Evolutionary conservation across 768 basidiomycete species (phyloP).

Genomic region (Suillus placidus): DNA sequence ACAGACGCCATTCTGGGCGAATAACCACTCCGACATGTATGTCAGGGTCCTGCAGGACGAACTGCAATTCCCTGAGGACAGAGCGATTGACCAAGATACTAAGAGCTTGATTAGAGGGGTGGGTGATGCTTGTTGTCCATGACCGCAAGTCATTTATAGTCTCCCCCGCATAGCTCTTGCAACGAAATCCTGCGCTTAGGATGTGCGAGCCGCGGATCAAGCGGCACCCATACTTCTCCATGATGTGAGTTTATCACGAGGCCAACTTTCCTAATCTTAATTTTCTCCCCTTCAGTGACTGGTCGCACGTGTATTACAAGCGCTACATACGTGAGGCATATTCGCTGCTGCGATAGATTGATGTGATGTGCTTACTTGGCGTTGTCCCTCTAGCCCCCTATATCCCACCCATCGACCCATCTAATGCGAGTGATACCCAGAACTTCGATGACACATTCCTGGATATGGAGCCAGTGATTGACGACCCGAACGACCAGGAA

Average conservation of each 20-base stretch:
- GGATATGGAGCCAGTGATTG: slow-evolving; percentile 91
- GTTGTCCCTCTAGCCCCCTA: slow-evolving; percentile 67
- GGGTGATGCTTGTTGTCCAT: slow-evolving; percentile 35
- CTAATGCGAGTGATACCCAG: slow-evolving; percentile 92
- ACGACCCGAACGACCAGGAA: slow-evolving; percentile 67
- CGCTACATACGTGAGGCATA: slow-evolving; percentile 83
- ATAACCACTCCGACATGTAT: slow-evolving; percentile 95
- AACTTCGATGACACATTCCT: slow-evolving; percentile 98
- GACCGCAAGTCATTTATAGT: slow-evolving; percentile 13
- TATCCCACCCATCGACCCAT: slow-evolving; percentile 88
- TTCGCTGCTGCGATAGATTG: slow-evolving; percentile 9
- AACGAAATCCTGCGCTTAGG: slow-evolving; percentile 88
- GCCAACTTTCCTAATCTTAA: slow-evolving; percentile 18
- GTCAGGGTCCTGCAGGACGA: slow-evolving; percentile 90
- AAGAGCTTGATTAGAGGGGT: slow-evolving; percentile 95
- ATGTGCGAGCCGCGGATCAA: slow-evolving; percentile 95
- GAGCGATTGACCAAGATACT: slow-evolving; percentile 92
- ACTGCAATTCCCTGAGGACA: slow-evolving; percentile 85
- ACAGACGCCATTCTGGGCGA: slow-evolving; percentile 91
- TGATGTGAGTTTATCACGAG: slow-evolving; percentile 64
- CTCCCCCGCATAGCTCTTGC: slow-evolving; percentile 65
- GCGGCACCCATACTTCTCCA: slow-evolving; percentile 91
- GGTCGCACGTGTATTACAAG: slow-evolving; percentile 93
- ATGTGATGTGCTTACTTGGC: slow-evolving; percentile 16
- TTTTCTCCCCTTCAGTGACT: slow-evolving; percentile 60